Evolutionary conservation across 805 yeast genomes (phyloP), one percentile per base, ranked within the genome.

Genomic region (Nakazawaea ishiwadae): DNA sequence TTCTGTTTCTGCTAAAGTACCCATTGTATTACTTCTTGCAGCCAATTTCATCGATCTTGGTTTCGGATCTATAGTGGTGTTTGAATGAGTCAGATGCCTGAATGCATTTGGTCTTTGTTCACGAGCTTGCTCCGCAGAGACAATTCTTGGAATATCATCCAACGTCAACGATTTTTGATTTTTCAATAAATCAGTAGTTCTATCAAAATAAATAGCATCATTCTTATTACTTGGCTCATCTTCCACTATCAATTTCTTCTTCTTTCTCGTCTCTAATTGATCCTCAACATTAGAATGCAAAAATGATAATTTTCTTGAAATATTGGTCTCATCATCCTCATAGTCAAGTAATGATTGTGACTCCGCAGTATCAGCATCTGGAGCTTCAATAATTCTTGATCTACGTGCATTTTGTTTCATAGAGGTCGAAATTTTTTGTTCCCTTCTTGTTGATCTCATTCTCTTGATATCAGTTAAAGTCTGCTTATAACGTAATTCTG

Each of bases 61-160:
- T 27, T 34, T 39, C 4, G 48, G 40, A 34, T 43, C 41, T 12
- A 33, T 39, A 9, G 43, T 21, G 17, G 44, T 20, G 17, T 36
- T 32, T 16, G 37, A 27, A 28, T 42, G 39, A 6, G 78, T 79
- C 54, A 84, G 90, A 60, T 84, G 95, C 44, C 84, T 81, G 63
- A 84, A 90, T 0, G 96, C 96, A 60, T 89, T 89, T 2, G 97
- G 96, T 44, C 96, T 73, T 54, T 85, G 83, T 47, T 87, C 96
- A 48, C 96, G 71, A 0, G 98, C 96, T 60, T 91, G 96, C 53
- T 93, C 97, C 8, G 96, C 91, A 2, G 97, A 96, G 6, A 93
- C 97, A 55, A 93, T 91, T 49, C 98, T 73, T 6, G 98, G 96
- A 52, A 93, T 93, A 61, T 93, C 99, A 61, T 93, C 98, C 51